These are phyloP conservation scores for Pseudogymnoascus sp. DNA, from an alignment of 2,329 filamentous ascomycete species.

Conservation along the genomic window DNA sequence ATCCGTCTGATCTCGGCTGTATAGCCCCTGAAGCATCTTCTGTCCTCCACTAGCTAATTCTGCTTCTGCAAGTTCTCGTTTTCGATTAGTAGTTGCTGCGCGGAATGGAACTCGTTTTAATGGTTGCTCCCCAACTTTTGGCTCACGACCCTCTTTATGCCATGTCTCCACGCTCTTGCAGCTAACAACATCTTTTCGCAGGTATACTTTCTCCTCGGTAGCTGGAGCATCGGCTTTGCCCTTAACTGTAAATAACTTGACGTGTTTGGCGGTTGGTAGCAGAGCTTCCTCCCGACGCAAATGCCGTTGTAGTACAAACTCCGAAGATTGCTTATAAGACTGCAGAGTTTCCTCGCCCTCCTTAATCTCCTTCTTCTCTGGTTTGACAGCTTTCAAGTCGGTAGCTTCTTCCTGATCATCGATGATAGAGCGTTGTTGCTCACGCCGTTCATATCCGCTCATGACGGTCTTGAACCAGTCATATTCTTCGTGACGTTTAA, in stretches of 20 bases:
- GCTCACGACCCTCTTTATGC: slow-evolving; percentile 89
- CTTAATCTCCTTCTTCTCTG: slow-evolving; percentile 63
- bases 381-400: slow-evolving; percentile 64
- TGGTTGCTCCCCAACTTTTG: slow-evolving; percentile 60
- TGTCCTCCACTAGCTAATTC: slow-evolving; percentile 64
- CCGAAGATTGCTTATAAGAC: slow-evolving; percentile 76
- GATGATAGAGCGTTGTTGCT: slow-evolving; percentile 49
- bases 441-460: slow-evolving; percentile 56
- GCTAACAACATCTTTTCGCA: slow-evolving; percentile 66
- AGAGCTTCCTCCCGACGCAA: slow-evolving; percentile 88
- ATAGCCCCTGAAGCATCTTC: slow-evolving; percentile 81
- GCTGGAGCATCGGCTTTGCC: slow-evolving; percentile 65
- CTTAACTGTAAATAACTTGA: slow-evolving; percentile 65
- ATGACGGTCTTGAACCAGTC: slow-evolving; percentile 87
- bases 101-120: slow-evolving; percentile 84
- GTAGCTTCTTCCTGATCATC: slow-evolving; percentile 74
- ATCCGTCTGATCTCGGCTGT: slow-evolving; percentile 75
- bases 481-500: slow-evolving; percentile 65
- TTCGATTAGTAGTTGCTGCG: slow-evolving; percentile 78
- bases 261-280: slow-evolving; percentile 54
- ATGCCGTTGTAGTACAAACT: slow-evolving; percentile 79
- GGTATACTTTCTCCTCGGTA: slow-evolving; percentile 73
- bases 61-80: slow-evolving; percentile 80
- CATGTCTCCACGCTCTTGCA: slow-evolving; percentile 93
- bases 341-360: slow-evolving; percentile 76